phyloP scores from a whole-genome alignment of 257 asterid genomes.

The Petunia axillaris region DNA sequence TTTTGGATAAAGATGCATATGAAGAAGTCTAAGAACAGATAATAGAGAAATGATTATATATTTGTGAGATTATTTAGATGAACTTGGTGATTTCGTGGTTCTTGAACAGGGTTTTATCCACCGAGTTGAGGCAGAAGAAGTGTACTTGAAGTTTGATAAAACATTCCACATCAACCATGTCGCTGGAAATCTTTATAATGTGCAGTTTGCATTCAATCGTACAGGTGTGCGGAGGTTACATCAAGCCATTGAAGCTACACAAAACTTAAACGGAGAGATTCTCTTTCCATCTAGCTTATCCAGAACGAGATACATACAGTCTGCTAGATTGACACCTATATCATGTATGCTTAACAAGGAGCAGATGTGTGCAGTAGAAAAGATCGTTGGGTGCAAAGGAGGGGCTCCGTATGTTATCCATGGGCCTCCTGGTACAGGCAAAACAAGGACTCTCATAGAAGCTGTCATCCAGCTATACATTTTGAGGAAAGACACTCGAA shows the following conservation, averaged over 20 bases:
- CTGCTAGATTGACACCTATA: slow-evolving; percentile 54
- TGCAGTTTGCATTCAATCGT: slow-evolving; percentile 74
- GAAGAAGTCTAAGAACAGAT: neutral
- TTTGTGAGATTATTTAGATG: neutral
- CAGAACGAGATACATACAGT: slow-evolving; percentile 31
- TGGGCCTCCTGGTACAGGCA: slow-evolving; percentile 99
- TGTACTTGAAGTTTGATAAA: slow-evolving; percentile 58
- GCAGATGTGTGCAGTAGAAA: slow-evolving; percentile 65
- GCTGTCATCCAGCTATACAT: slow-evolving; percentile 74
- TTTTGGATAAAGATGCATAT: neutral
- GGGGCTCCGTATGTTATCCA: slow-evolving; percentile 85
- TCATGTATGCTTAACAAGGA: slow-evolving; percentile 62
- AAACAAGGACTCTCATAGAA: slow-evolving; percentile 81
- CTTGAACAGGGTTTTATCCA: slow-evolving; percentile 72
- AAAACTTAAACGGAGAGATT: slow-evolving; percentile 49
- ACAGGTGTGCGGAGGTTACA: slow-evolving; percentile 60
- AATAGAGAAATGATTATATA: neutral
- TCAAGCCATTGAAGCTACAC: slow-evolving; percentile 84
- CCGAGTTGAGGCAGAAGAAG: slow-evolving; percentile 84
- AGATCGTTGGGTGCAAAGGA: slow-evolving; percentile 74
- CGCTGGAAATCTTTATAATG: slow-evolving; percentile 55
- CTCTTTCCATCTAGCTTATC: slow-evolving; percentile 62
- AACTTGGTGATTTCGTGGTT: slow-evolving; percentile 25
- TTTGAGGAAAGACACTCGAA: slow-evolving; percentile 38
- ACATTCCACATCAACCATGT: slow-evolving; percentile 64